A percentile compares a stretch with the other conserved stretches of the same genome.
Evolutionary conservation across 2,329 filamentous ascomycete genomes (phyloP).

Genomic region (Trichoderma sp.): DNA sequence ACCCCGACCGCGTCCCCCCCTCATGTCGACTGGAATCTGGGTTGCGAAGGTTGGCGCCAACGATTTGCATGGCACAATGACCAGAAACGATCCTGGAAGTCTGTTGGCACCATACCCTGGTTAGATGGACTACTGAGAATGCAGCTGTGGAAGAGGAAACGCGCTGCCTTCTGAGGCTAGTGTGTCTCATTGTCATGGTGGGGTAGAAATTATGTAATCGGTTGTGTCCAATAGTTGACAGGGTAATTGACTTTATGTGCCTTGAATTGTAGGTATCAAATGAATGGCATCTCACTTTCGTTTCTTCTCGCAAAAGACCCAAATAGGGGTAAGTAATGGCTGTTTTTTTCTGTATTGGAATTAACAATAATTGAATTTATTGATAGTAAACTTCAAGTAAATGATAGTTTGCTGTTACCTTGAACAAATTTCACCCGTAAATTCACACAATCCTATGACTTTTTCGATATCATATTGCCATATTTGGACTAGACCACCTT

Average conservation of each 20-base stretch:
- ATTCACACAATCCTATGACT: background rate
- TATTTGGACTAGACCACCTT: background rate
- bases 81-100: background rate
- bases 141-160: background rate
- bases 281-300: background rate
- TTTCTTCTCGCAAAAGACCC: background rate
- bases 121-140: background rate
- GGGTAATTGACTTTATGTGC: background rate
- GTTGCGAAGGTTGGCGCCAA: background rate
- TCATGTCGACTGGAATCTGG: background rate
- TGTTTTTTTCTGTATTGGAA: background rate
- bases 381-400: background rate
- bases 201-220: background rate
- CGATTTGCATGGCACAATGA: background rate
- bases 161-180: background rate
- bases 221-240: background rate
- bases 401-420: background rate
- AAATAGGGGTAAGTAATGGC: background rate
- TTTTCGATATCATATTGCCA: background rate
- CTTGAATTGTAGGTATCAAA: too few relatives aligned
- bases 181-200: background rate
- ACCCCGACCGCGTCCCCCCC: background rate
- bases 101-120: background rate
- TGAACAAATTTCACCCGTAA: background rate
- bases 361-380: background rate